Evolutionary conservation across 257 asterid species (phyloP).

Genomic region (Ehretia macrophylla): DNA sequence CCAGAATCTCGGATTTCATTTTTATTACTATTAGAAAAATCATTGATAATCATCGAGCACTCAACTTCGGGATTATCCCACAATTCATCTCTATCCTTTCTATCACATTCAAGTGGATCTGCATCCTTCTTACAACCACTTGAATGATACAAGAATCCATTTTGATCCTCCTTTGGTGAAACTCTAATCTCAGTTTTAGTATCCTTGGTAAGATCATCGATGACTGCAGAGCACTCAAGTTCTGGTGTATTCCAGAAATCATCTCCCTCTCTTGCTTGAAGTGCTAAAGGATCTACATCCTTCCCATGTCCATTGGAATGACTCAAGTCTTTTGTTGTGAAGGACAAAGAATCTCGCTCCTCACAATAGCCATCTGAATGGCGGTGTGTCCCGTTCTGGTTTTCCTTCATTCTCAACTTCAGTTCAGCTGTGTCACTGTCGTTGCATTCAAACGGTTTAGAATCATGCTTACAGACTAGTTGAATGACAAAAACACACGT

Average conservation of each 20-base stretch:
- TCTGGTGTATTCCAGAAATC: constrained; percentile 26
- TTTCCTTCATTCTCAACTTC: constrained; percentile 56
- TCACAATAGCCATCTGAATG: constrained; percentile 34
- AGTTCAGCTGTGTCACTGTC: constrained; percentile 43
- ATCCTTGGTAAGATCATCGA: constrained; percentile 26
- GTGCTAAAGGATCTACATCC: constrained; percentile 16
- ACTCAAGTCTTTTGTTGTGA: constrained; percentile 30
- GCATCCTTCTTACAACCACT: constrained; percentile 27
- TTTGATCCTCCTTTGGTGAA: constrained; percentile 26
- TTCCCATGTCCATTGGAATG: constrained; percentile 31
- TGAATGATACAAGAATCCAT: constrained; percentile 17
- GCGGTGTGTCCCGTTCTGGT: constrained; percentile 29
- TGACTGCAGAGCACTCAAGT: constrained; percentile 15
- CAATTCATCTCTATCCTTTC: constrained; percentile 22
- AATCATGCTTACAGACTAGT: constrained; percentile 13
- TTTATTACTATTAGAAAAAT: constrained; percentile 15
- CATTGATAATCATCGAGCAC: constrained; percentile 23
- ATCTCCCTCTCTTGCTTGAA: constrained; percentile 24
- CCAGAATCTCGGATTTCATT: constrained; percentile 25
- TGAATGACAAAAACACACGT: constrained; percentile 5
- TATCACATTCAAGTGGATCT: constrained; percentile 30
- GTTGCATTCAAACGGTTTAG: constrained; percentile 27
- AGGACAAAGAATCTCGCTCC: constrained; percentile 28
- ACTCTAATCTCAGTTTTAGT: constrained; percentile 18
- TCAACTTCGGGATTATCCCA: constrained; percentile 27